Base-by-base conservation (phyloP, 192 early-diverging fungal species). In the Mortierella claussenii region DNA sequence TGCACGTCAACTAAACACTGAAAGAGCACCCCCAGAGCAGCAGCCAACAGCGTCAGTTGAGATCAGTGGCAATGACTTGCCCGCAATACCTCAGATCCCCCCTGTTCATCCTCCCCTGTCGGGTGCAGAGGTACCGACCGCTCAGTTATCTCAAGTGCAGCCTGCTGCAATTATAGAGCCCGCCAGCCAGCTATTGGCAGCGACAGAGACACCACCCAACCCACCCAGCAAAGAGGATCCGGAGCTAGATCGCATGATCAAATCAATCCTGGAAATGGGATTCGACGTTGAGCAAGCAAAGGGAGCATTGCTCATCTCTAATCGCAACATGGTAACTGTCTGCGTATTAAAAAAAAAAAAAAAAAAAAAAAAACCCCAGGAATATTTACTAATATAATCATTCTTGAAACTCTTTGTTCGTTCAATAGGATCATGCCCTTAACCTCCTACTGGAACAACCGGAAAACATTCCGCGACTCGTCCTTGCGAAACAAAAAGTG, bases 251-350 rank as follows among this genome's bases (percentile, higher is more conserved):
- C 53, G 50, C 10, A 66, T 80, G 70, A 69, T 85, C 6, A 59
- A 68, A 27, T 73, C 82, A n/a, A 84, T 92, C 27, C 46, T 83
- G 40, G 90, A 90, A 49, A 91, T 93, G 89, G 91, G 91, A 9
- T 93, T 92, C 53, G 49, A 65, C 24, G 62, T 65, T 8, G 87
- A 86, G 20, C 85, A 89, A 49, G 89, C 89, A 15, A 82, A 81
- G 27, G 80, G 88, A 0, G 89, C 91, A 1, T 68, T 92, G 5
- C 55, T 79, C 0, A 81, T 93, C 34, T 49, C 82, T 4, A 85
- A 83, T 50, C 51, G 83, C 10, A 71, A 89, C 47, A 44, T 89
- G 79, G 87, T 89, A 30, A 23, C 51, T 56, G 13, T 13, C 27
- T n/a, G n/a, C n/a, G 8, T 40, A 40, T 40, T 40, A 40, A 40